These are phyloP conservation scores for Hexamita inflata DNA, from an alignment of 208 protist species.

Conservation along the genomic window DNA sequence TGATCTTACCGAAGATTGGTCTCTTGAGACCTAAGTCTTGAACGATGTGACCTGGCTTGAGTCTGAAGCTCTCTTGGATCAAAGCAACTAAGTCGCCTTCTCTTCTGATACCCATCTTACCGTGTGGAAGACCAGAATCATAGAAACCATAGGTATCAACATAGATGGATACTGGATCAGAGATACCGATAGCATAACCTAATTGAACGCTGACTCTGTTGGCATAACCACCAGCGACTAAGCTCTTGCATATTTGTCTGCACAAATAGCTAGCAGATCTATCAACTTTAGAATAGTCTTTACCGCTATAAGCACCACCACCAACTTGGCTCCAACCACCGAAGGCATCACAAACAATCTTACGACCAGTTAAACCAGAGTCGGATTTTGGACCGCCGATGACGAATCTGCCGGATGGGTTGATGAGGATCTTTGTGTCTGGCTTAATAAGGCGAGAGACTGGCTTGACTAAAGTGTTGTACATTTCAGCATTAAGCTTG, in stretches of 20 bases:
- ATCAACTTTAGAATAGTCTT: slow-evolving; percentile 98
- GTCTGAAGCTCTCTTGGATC: too few species aligned
- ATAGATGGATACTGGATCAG: slow-evolving; percentile 83
- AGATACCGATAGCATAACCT: slow-evolving; percentile 94
- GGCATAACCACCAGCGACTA: slow-evolving; percentile 76
- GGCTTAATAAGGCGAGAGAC: not conserved
- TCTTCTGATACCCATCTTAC: too few species aligned
- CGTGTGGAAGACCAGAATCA: too few species aligned
- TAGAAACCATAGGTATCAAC: slow-evolving; percentile 96
- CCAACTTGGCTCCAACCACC: slow-evolving; percentile 98
- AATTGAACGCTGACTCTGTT: slow-evolving; percentile 91
- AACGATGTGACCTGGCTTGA: too few species aligned
- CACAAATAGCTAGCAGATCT: slow-evolving; percentile 92
- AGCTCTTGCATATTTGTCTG: slow-evolving; percentile 95
- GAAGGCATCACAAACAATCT: slow-evolving; percentile 99
- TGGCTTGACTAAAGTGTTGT: not conserved
- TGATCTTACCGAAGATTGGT: too few species aligned
- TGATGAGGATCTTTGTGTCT: slow-evolving; percentile 86
- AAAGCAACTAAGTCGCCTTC: too few species aligned
- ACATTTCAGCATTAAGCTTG: not conserved
- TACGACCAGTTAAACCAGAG: slow-evolving; percentile 94
- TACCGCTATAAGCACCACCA: slow-evolving; percentile 97
- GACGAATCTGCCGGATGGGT: slow-evolving; percentile 92
- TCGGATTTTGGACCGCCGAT: slow-evolving; percentile 96
- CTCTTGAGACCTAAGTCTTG: too few species aligned